A percentile compares a stretch with the other conserved stretches of the same genome.
Conservation (phyloP, 1,284 basidiomycete genomes). For the Ceratobasidium sp. region DNA sequence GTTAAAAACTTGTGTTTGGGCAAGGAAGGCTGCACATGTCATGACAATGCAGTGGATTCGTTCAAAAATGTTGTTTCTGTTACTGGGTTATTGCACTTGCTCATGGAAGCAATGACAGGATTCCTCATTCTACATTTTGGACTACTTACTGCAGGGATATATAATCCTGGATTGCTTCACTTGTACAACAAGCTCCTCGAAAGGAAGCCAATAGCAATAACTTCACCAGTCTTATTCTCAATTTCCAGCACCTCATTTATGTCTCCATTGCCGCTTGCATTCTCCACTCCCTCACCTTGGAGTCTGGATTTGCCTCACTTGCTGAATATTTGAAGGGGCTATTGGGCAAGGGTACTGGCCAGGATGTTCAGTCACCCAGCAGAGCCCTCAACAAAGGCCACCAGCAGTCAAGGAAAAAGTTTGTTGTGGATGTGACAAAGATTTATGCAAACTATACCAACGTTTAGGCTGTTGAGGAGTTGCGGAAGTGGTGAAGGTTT, state of each 20-base stretch:
- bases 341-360: neutral
- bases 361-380: neutral
- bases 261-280: neutral
- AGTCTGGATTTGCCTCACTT: conserved; percentile 51
- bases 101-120: neutral
- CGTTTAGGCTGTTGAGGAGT: neutral
- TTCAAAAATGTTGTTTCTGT: neutral
- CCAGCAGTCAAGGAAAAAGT: conserved; percentile 49
- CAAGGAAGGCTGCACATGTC: neutral
- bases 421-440: conserved; percentile 50
- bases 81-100: neutral
- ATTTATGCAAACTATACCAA: neutral
- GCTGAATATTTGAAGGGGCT: conserved; percentile 51
- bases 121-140: conserved; percentile 5
- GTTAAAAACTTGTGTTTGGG: neutral
- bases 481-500: neutral
- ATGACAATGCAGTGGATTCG: neutral
- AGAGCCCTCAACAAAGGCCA: conserved; percentile 35
- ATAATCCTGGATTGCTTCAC: neutral
- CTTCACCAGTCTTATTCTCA: neutral
- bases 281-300: conserved; percentile 46
- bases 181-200: conserved; percentile 6
- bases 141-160: conserved; percentile 46
- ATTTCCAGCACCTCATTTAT: neutral
- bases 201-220: conserved; percentile 42